phyloP scores from a whole-genome alignment of 129 eudicot species.

The Pittosporum tobira region DNA sequence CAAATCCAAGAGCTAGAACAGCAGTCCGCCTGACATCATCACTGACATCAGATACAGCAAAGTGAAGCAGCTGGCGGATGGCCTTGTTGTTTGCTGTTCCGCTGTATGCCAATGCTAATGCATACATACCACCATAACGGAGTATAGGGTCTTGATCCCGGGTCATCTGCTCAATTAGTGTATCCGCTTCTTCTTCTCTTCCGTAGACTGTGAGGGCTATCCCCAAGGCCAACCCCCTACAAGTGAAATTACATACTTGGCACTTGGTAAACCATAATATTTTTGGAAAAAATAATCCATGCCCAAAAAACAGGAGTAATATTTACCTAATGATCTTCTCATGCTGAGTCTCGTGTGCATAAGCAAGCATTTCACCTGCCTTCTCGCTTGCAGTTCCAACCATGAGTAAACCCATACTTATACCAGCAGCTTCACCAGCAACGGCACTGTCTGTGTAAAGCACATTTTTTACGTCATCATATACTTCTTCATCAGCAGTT shows the following conservation, averaged over 20 bases:
- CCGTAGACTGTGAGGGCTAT: constrained; percentile 98
- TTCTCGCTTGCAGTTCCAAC: constrained; percentile 97
- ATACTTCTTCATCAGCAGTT: constrained; percentile 92
- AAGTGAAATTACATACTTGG: constrained; percentile 1
- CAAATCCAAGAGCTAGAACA: constrained; percentile 94
- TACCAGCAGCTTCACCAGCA: constrained; percentile 99
- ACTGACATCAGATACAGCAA: constrained; percentile 95
- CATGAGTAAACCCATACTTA: constrained; percentile 87
- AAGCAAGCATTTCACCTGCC: constrained; percentile 89
- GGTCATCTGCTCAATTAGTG: constrained; percentile 92
- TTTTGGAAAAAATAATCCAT: not conserved
- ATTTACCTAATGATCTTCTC: constrained; percentile 84
- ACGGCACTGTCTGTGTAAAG: constrained; percentile 94
- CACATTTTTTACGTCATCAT: constrained; percentile 75
- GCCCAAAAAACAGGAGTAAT: not conserved
- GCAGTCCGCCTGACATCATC: constrained; percentile 98
- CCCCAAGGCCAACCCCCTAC: constrained; percentile 84
- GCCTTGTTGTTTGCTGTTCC: constrained; percentile 97
- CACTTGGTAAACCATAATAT: not conserved
- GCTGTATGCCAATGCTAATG: constrained; percentile 87
- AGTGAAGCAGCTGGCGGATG: constrained; percentile 84
- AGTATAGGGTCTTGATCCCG: constrained; percentile 93
- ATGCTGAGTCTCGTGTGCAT: constrained; percentile 95
- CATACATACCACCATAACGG: constrained; percentile 98
- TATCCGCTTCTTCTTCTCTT: constrained; percentile 94